A percentile compares a stretch with the other conserved stretches of the same genome.
phyloP scores from a whole-genome alignment of 2,329 filamentous ascomycete genomes.

The Trichoderma endophyticum region DNA sequence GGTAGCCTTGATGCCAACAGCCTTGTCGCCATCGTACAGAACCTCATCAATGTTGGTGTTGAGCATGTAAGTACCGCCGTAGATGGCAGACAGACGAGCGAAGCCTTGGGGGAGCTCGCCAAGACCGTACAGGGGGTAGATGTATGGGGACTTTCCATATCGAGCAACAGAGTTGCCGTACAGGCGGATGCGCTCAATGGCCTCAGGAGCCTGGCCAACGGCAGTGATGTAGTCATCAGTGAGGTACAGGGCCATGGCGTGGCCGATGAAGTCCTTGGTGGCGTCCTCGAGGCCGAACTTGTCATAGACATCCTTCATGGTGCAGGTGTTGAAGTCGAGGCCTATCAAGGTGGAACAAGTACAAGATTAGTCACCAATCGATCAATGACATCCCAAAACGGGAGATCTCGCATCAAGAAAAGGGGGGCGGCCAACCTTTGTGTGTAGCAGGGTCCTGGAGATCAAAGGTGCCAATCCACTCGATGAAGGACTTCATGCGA shows the following conservation, averaged over 20 bases:
- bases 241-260: slow-evolving; percentile 95
- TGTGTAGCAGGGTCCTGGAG: slow-evolving; percentile 77
- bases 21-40: slow-evolving; percentile 77
- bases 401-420: not conserved
- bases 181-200: slow-evolving; percentile 86
- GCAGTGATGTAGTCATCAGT: slow-evolving; percentile 82
- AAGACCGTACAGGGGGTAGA: slow-evolving; percentile 97
- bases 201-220: slow-evolving; percentile 72
- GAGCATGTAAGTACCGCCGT: slow-evolving; percentile 98
- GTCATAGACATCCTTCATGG: slow-evolving; percentile 98
- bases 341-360: slow-evolving; percentile 46
- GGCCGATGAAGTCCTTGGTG: slow-evolving; percentile 94
- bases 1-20: slow-evolving; percentile 94
- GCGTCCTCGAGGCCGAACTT: slow-evolving; percentile 89
- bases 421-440: slow-evolving; percentile 61
- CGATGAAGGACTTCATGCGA: slow-evolving; percentile 91
- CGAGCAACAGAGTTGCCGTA: slow-evolving; percentile 97
- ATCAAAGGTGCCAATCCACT: slow-evolving; percentile 90
- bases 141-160: slow-evolving; percentile 98
- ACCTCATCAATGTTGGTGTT: slow-evolving; percentile 93
- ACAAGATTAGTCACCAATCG: not conserved
- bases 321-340: slow-evolving; percentile 72
- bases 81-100: slow-evolving; percentile 94
- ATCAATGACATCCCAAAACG: not conserved
- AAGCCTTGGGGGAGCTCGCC: slow-evolving; percentile 97